A percentile compares a stretch with the other conserved stretches of the same genome.
phyloP scores from a whole-genome alignment of 1,284 basidiomycete species.

The Cryptococcus sp. region DNA sequence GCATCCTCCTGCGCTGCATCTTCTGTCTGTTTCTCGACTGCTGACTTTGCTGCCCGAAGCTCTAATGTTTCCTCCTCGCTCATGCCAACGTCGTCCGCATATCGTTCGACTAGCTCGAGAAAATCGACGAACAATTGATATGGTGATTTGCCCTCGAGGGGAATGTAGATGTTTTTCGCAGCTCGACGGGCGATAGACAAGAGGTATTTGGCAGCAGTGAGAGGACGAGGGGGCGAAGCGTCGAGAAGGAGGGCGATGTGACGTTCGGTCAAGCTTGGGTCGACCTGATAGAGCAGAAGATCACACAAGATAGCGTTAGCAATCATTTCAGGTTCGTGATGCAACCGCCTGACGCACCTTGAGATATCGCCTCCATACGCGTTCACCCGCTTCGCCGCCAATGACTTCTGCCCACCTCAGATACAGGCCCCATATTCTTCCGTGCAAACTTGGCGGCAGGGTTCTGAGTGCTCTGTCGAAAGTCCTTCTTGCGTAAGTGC shows the following conservation, averaged over 20 bases:
- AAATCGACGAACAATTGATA: conserved; percentile 93
- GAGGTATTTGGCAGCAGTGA: conserved; percentile 91
- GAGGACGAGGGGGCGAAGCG: conserved; percentile 70
- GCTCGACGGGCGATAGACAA: conserved; percentile 81
- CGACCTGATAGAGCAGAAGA: conserved; percentile 57
- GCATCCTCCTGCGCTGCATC: conserved; percentile 1
- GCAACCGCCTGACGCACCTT: conserved; percentile 50
- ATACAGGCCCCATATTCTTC: conserved; percentile 90
- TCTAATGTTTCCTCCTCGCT: conserved; percentile 71
- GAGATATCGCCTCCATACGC: conserved; percentile 89
- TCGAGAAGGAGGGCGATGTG: conserved; percentile 77
- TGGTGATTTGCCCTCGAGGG: conserved; percentile 91
- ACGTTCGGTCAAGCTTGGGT: conserved; percentile 80
- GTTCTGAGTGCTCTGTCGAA: conserved; percentile 95
- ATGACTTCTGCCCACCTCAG: conserved; percentile 88
- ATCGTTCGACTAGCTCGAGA: conserved; percentile 87
- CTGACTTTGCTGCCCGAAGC: conserved; percentile 49
- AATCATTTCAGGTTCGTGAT: neutral
- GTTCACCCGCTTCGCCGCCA: conserved; percentile 80
- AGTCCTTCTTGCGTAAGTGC: conserved; percentile 88
- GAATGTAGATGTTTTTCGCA: conserved; percentile 75
- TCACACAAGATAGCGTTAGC: neutral
- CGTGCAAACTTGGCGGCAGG: conserved; percentile 90
- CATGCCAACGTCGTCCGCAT: conserved; percentile 89
- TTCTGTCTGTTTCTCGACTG: conserved; percentile 53